Conservation (phyloP, 23 red algal genomes). For the Gracilariopsis chorda region DNA sequence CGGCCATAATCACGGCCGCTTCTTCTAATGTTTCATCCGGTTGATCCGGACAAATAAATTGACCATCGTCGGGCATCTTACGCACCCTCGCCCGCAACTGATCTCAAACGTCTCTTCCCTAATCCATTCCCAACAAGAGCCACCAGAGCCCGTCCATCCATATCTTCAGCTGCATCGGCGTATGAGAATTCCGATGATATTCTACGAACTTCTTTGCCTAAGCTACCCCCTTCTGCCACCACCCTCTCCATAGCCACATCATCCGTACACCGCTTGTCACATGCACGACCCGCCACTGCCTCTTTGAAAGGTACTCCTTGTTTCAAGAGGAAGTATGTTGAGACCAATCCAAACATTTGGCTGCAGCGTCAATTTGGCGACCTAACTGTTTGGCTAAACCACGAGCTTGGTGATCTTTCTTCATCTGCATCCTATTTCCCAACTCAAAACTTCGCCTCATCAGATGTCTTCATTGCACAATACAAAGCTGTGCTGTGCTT, state of each 20-base stretch:
- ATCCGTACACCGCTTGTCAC: background rate
- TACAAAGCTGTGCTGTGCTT: background rate
- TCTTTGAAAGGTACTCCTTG: slow-evolving; percentile 14
- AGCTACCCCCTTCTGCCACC: background rate
- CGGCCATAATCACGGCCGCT: no score
- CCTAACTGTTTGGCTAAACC: slow-evolving; percentile 44
- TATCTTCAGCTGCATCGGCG: background rate
- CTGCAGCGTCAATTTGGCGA: background rate
- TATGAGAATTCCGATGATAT: background rate
- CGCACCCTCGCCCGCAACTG: background rate
- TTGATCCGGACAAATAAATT: background rate
- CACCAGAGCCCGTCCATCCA: background rate
- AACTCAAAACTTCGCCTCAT: no score
- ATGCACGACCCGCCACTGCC: background rate
- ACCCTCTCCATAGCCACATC: background rate
- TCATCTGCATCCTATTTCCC: background rate
- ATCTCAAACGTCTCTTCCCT: slow-evolving; percentile 5
- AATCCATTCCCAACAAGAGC: background rate
- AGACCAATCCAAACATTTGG: background rate
- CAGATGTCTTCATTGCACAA: background rate
- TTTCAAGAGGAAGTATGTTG: background rate
- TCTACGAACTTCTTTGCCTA: background rate
- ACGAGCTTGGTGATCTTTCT: background rate
- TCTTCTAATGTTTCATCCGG: background rate
- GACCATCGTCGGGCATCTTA: background rate